Evolutionary conservation across 345 rosid genomes (phyloP).

Genomic region (Raphanus sativus): DNA sequence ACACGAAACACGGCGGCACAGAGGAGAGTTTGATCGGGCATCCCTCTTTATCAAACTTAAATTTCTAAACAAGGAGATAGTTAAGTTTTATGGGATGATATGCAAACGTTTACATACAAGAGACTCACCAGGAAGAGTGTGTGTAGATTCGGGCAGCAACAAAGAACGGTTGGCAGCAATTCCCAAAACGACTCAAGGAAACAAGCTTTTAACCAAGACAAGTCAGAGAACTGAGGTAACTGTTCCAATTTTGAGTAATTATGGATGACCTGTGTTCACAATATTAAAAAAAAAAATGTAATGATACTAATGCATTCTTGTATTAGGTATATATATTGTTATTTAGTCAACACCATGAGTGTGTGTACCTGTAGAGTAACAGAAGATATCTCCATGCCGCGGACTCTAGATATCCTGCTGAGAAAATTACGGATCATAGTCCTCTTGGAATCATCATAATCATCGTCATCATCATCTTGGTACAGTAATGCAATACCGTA

Average conservation of each 20-base stretch:
- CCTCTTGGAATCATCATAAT: not conserved
- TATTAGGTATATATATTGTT: no score
- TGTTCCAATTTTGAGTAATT: not conserved
- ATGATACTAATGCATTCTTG: not conserved
- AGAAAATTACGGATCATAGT: not conserved
- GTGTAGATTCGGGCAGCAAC: no score
- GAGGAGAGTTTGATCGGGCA: not conserved
- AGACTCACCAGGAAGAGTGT: not conserved
- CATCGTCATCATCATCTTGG: not conserved
- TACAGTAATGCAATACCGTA: not conserved
- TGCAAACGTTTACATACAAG: no score
- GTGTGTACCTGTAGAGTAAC: not conserved
- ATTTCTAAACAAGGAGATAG: not conserved
- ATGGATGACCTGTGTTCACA: not conserved
- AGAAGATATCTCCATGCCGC: not conserved
- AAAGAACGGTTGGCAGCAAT: not conserved
- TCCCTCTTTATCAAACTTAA: not conserved
- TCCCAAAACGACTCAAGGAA: not conserved
- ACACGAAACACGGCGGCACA: not conserved
- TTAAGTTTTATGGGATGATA: not conserved
- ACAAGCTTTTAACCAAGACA: not conserved
- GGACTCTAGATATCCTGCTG: not conserved
- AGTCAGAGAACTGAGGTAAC: not conserved
- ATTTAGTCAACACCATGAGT: not conserved
- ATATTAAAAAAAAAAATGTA: no score